Percentiles rank a stretch among this genome's conserved stretches.
phyloP scores from a whole-genome alignment of 257 asterid species.

The Pogostemon cablin region DNA sequence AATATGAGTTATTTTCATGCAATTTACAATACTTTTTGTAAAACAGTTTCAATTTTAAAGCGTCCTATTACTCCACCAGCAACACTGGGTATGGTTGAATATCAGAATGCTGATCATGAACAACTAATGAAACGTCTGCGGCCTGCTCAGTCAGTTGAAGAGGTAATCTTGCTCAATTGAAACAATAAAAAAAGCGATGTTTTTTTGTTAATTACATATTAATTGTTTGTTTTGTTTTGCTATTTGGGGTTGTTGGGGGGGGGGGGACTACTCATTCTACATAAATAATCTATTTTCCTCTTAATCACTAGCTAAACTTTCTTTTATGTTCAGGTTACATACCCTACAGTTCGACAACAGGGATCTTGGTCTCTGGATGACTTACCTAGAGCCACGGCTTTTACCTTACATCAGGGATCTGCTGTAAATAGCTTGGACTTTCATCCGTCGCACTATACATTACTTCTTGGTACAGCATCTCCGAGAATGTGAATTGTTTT shows the following conservation, averaged over 20 bases:
- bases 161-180: conserved; percentile 53
- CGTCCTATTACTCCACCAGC: conserved; percentile 97
- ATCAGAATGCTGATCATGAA: conserved; percentile 87
- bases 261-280: background rate
- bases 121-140: conserved; percentile 95
- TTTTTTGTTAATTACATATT: conserved; percentile 1
- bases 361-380: conserved; percentile 85
- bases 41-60: conserved; percentile 78
- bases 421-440: conserved; percentile 87
- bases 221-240: conserved; percentile 5
- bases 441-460: conserved; percentile 82
- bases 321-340: conserved; percentile 68
- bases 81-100: conserved; percentile 88
- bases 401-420: conserved; percentile 88
- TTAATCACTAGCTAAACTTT: conserved; percentile 30
- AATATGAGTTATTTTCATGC: conserved; percentile 20
- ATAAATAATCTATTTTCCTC: background rate
- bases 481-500: conserved; percentile 19
- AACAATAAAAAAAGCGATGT: conserved; percentile 6
- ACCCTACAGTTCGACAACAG: conserved; percentile 86
- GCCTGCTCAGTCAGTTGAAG: conserved; percentile 93
- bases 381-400: conserved; percentile 90
- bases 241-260: background rate
- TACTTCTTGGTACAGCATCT: conserved; percentile 74
- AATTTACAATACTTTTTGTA: conserved; percentile 13